These are phyloP conservation scores for Clitopilus passeckerianus DNA, from an alignment of 768 basidiomycete genomes.

Conservation along the genomic window DNA sequence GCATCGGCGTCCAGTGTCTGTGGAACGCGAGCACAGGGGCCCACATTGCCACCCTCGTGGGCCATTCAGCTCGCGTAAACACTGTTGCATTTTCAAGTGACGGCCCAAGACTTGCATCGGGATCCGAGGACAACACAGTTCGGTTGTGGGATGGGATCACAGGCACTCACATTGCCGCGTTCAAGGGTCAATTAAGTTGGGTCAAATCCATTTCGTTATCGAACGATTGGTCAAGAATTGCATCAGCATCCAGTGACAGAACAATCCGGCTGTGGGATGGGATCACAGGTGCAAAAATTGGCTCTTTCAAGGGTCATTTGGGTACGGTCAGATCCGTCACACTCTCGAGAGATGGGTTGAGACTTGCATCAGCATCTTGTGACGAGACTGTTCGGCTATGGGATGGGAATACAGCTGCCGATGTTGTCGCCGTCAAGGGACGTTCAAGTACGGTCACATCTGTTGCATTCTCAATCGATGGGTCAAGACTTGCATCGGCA, in stretches of 20 bases:
- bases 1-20: background rate
- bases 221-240: background rate
- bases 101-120: background rate
- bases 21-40: background rate
- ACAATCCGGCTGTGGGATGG: background rate
- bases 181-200: background rate
- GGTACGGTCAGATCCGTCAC: background rate
- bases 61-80: slow-evolving; percentile 3
- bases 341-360: background rate
- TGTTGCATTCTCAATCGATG: slow-evolving; percentile 1
- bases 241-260: background rate
- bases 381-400: background rate
- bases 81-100: slow-evolving; percentile 7
- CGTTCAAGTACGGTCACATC: background rate
- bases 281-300: background rate
- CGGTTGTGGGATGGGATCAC: slow-evolving; percentile 3
- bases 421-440: background rate
- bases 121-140: background rate
- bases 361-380: background rate
- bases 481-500: background rate
- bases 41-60: background rate
- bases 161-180: background rate
- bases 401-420: background rate
- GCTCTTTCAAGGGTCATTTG: background rate
- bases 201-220: background rate